A percentile compares a stretch with the other conserved stretches of the same genome.
Conservation (phyloP, 1,284 basidiomycete genomes). For the Thecaphora thlaspeos region DNA sequence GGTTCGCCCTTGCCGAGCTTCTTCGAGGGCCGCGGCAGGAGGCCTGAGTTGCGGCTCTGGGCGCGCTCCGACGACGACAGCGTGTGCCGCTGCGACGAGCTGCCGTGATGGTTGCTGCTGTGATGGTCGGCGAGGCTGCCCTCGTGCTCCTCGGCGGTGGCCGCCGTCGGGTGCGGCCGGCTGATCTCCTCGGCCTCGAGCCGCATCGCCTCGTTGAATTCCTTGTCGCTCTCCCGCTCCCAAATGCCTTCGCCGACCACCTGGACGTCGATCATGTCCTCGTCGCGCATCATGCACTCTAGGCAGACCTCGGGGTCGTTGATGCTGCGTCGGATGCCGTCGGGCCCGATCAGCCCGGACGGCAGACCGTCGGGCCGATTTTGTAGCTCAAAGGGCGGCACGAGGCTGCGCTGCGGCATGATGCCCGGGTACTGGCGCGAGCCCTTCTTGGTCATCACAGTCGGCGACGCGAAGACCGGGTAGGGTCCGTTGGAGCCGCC, state of each 20-base stretch:
- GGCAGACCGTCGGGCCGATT: slow-evolving; percentile 52
- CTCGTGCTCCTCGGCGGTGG: background rate
- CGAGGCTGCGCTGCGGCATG: slow-evolving; percentile 51
- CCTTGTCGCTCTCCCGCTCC: slow-evolving; percentile 83
- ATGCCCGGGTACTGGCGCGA: slow-evolving; percentile 47
- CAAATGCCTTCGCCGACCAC: slow-evolving; percentile 82
- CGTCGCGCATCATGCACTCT: slow-evolving; percentile 98
- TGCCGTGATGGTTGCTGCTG: slow-evolving; percentile 15
- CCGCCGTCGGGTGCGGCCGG: slow-evolving; percentile 1
- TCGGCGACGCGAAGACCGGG: slow-evolving; percentile 40
- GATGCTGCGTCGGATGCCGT: slow-evolving; percentile 46
- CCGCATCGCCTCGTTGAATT: slow-evolving; percentile 74
- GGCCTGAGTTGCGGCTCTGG: background rate
- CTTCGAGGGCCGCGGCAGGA: slow-evolving; percentile 64
- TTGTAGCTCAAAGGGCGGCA: slow-evolving; percentile 56
- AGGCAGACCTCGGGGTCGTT: slow-evolving; percentile 75
- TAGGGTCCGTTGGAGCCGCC: slow-evolving; percentile 50
- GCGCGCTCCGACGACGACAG: slow-evolving; percentile 17
- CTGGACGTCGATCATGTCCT: slow-evolving; percentile 94
- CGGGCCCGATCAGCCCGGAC: slow-evolving; percentile 44
- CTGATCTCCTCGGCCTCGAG: slow-evolving; percentile 63
- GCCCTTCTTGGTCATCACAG: slow-evolving; percentile 16
- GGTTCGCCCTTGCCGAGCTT: slow-evolving; percentile 57
- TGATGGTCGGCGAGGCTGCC: slow-evolving; percentile 2
- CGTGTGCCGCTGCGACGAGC: slow-evolving; percentile 23